Conservation (phyloP, 1,284 basidiomycete species). For the Irpex rosettiformis region DNA sequence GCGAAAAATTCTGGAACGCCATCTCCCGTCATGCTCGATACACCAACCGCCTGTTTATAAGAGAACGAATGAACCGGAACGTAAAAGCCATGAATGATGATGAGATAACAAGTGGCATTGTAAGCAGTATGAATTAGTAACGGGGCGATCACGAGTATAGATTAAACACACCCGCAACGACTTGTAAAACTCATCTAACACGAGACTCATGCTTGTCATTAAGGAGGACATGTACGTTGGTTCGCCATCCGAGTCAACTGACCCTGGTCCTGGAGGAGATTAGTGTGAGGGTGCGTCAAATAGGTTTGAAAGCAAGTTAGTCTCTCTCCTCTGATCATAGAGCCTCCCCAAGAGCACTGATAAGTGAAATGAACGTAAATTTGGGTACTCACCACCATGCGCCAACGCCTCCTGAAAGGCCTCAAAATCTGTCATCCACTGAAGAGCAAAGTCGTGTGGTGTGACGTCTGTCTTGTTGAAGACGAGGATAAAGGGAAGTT, state of each 20-base stretch:
- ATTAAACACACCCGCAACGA: constrained; percentile 70
- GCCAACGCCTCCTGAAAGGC: constrained; percentile 54
- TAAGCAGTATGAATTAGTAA: background rate
- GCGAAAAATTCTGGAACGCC: constrained; percentile 91
- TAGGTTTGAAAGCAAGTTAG: no score
- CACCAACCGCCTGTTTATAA: constrained; percentile 87
- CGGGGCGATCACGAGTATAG: background rate
- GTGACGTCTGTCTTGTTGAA: constrained; percentile 99
- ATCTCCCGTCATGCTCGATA: constrained; percentile 92
- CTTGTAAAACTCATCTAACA: constrained; percentile 98
- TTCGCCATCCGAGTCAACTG: constrained; percentile 81
- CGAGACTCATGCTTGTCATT: constrained; percentile 99
- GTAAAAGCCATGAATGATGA: no score
- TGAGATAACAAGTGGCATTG: no score
- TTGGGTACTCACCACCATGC: background rate
- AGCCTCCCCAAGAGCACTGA: no score
- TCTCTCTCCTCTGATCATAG: no score
- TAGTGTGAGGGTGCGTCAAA: constrained; percentile 46
- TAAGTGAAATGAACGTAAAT: background rate
- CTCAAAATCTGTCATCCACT: constrained; percentile 99
- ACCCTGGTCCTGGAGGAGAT: constrained; percentile 55
- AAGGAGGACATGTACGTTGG: constrained; percentile 98
- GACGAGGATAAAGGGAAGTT: constrained; percentile 94
- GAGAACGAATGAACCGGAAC: background rate
- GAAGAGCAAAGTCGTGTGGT: constrained; percentile 86